Conservation (phyloP, 1,139 yeast genomes). For the Dujonia santamariae region DNA sequence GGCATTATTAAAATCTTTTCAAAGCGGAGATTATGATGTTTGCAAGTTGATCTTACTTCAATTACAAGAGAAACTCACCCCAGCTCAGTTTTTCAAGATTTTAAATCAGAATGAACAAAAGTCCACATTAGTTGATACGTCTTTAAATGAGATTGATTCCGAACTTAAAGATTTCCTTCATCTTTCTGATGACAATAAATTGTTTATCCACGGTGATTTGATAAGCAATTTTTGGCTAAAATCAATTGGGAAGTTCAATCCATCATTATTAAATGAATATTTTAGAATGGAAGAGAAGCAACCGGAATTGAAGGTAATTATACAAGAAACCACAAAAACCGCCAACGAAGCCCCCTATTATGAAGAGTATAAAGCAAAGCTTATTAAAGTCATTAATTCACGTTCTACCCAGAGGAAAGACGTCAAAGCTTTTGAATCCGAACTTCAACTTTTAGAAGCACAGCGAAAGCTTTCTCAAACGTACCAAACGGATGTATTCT, state of each 20-base stretch:
- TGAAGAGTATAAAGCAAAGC: conserved; percentile 23
- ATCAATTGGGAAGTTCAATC: conserved; percentile 25
- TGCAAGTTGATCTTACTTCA: conserved; percentile 57
- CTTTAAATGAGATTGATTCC: conserved; percentile 9
- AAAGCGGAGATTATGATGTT: conserved; percentile 64
- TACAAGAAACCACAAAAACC: conserved; percentile 9
- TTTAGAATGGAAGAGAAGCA: conserved; percentile 33
- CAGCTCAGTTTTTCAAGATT: conserved; percentile 39
- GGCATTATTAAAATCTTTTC: conserved; percentile 69
- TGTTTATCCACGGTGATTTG: conserved; percentile 36
- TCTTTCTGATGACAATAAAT: conserved; percentile 10
- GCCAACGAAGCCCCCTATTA: conserved; percentile 15
- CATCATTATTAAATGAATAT: conserved; percentile 25
- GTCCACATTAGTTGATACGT: conserved; percentile 15
- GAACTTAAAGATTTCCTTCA: conserved; percentile 9
- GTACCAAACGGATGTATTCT: conserved; percentile 50
- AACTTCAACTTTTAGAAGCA: conserved; percentile 46
- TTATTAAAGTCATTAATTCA: conserved; percentile 21
- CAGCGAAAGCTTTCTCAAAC: conserved; percentile 55
- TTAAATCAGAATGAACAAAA: conserved; percentile 39
- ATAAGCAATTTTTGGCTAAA: conserved; percentile 43
- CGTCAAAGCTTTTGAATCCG: conserved; percentile 41
- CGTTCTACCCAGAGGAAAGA: conserved; percentile 19
- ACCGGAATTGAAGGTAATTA: conserved; percentile 20
- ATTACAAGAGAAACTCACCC: conserved; percentile 39